Percentiles rank a stretch among this genome's conserved stretches.
Evolutionary conservation across 345 rosid species (phyloP).

Genomic region (Pugionium cornutum): DNA sequence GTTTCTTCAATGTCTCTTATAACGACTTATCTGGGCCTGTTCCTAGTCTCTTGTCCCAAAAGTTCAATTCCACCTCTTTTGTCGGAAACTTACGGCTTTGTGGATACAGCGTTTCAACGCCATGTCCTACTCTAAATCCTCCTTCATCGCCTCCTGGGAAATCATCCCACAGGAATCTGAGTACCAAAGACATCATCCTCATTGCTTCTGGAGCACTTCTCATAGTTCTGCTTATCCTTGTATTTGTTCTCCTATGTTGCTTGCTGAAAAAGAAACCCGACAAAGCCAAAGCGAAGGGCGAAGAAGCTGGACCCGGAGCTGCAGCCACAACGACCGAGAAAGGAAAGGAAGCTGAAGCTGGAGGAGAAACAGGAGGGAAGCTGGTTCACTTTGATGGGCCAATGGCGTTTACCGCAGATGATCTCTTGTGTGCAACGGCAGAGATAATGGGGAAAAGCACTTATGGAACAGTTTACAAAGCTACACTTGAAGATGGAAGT

Average conservation of each 20-base stretch:
- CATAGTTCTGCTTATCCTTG: conserved; percentile 52
- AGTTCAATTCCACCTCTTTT: conserved; percentile 74
- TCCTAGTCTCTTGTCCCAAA: conserved; percentile 62
- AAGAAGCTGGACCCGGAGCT: conserved; percentile 36
- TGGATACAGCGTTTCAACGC: conserved; percentile 59
- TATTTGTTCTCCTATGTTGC: conserved; percentile 64
- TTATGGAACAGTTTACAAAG: conserved; percentile 91
- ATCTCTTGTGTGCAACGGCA: conserved; percentile 94
- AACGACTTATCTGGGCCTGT: conserved; percentile 88
- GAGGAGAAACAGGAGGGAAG: conserved; percentile 85
- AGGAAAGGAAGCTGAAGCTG: conserved; percentile 63
- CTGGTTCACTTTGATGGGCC: conserved; percentile 94
- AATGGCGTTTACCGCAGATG: conserved; percentile 87
- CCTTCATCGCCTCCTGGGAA: conserved; percentile 47
- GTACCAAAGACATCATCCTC: conserved; percentile 70
- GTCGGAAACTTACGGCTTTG: conserved; percentile 77
- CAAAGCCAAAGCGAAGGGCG: conserved; percentile 44
- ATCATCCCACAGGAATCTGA: conserved; percentile 48
- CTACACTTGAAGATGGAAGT: conserved; percentile 90
- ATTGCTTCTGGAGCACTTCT: conserved; percentile 77
- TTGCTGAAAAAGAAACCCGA: conserved; percentile 60
- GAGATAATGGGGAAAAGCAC: conserved; percentile 97
- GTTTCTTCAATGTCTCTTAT: conserved; percentile 72
- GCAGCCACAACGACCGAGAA: conserved; percentile 50
- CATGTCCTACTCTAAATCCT: conserved; percentile 51